Conservation (phyloP, 148 eudicot species). For the Tetragonia tetragonoides region DNA sequence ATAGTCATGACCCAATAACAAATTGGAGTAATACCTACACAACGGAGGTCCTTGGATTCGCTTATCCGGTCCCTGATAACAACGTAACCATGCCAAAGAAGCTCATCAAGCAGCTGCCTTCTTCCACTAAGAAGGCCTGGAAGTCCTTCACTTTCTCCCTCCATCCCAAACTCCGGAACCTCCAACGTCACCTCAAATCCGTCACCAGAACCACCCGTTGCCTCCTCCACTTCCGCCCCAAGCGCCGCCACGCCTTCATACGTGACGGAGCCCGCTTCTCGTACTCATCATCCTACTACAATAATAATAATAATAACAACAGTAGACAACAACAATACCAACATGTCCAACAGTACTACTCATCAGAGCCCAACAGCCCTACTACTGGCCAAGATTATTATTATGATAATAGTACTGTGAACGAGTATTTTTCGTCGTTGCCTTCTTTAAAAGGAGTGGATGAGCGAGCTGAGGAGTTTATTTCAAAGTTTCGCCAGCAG, state of each 20-base stretch:
- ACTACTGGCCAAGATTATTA: neutral
- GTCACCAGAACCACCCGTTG: constrained; percentile 22
- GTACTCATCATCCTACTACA: constrained; percentile 16
- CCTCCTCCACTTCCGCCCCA: neutral
- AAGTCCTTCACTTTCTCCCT: constrained; percentile 43
- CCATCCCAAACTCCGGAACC: constrained; percentile 31
- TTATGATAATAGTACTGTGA: constrained; percentile 10
- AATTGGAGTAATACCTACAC: too few relatives aligned
- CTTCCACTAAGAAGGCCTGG: constrained; percentile 52
- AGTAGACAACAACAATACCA: neutral
- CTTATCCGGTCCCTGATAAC: too few relatives aligned
- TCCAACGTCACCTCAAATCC: constrained; percentile 22
- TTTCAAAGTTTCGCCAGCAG: constrained; percentile 48
- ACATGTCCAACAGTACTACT: constrained; percentile 17
- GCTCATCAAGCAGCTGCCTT: constrained; percentile 39
- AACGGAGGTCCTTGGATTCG: too few relatives aligned
- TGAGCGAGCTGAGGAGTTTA: constrained; percentile 78
- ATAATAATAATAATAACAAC: too few relatives aligned
- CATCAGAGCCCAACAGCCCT: constrained; percentile 15
- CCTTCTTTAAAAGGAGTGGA: constrained; percentile 46
- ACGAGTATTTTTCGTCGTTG: constrained; percentile 20
- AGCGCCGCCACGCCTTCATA: neutral
- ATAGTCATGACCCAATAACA: neutral
- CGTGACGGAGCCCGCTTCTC: neutral
- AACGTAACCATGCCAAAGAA: constrained; percentile 40